Conservation (phyloP, 129 eudicot genomes). For the Logfia minima region DNA sequence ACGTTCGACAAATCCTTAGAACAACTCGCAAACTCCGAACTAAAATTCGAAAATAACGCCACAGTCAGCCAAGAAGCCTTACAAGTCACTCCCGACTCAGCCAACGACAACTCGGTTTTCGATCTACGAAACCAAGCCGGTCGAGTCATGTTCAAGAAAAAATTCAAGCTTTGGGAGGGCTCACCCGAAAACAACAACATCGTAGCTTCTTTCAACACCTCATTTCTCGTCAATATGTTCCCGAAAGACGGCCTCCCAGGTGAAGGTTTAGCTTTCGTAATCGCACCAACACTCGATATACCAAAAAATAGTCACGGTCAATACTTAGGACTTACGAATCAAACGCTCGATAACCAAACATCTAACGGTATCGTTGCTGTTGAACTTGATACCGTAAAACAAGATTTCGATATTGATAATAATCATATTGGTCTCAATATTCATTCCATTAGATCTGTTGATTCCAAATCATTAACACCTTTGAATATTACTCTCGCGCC, state of each 20-base stretch:
- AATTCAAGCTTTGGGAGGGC: slow-evolving; percentile 51
- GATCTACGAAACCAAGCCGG: slow-evolving; percentile 40
- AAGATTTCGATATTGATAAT: slow-evolving; percentile 58
- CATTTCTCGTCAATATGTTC: slow-evolving; percentile 54
- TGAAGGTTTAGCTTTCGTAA: slow-evolving; percentile 70
- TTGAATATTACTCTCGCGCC: slow-evolving; percentile 48
- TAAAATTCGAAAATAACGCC: slow-evolving; percentile 25
- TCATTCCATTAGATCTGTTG: slow-evolving; percentile 45
- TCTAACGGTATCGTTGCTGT: slow-evolving; percentile 60
- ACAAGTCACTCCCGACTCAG: slow-evolving; percentile 68
- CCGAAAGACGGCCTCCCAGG: slow-evolving; percentile 35
- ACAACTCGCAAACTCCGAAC: not conserved
- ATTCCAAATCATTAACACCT: slow-evolving; percentile 10
- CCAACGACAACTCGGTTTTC: slow-evolving; percentile 14
- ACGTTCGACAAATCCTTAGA: not conserved
- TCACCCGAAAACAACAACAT: not conserved
- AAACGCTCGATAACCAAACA: slow-evolving; percentile 38
- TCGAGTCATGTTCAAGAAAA: slow-evolving; percentile 31
- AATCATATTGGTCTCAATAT: slow-evolving; percentile 69
- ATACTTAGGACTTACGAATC: slow-evolving; percentile 70
- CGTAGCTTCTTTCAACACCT: slow-evolving; percentile 62
- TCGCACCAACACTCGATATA: slow-evolving; percentile 41
- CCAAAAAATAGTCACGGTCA: slow-evolving; percentile 55
- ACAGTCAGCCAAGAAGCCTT: slow-evolving; percentile 41
- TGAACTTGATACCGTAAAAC: slow-evolving; percentile 68